phyloP scores from a whole-genome alignment of 306 rosid species.

The Ormosia emarginata region DNA sequence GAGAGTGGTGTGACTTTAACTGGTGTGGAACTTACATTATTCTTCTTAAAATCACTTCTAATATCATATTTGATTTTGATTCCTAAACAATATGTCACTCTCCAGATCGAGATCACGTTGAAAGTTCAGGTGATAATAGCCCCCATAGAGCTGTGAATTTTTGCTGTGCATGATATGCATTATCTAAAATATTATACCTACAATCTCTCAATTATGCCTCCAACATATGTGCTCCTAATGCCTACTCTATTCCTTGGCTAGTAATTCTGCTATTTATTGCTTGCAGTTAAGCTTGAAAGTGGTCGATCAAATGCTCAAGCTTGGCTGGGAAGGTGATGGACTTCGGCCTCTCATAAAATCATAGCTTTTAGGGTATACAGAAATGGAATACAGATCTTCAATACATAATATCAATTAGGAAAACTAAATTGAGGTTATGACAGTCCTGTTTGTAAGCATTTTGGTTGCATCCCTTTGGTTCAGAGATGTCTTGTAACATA shows the following conservation, averaged over 20 bases:
- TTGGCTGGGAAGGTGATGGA: constrained; percentile 99
- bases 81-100: neutral
- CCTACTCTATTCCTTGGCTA: constrained; percentile 7
- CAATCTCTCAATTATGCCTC: neutral
- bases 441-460: constrained; percentile 31
- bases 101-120: neutral
- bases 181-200: constrained; percentile 5
- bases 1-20: neutral
- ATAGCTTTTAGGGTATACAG: constrained; percentile 51
- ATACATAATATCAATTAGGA: constrained; percentile 39
- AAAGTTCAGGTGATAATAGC: neutral
- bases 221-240: neutral
- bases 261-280: constrained; percentile 24
- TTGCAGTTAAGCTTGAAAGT: constrained; percentile 99
- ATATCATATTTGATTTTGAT: neutral
- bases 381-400: constrained; percentile 28
- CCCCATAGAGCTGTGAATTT: neutral
- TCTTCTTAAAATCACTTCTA: neutral
- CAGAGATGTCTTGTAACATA: constrained; percentile 44
- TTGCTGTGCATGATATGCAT: constrained; percentile 5
- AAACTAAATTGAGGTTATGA: constrained; percentile 30
- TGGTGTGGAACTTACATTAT: neutral
- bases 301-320: constrained; percentile 98
- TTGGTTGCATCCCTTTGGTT: constrained; percentile 20
- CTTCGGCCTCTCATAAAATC: constrained; percentile 79